Evolutionary conservation across 495 filamentous ascomycete species (phyloP).

Genomic region (Aspergillus homomorphus): DNA sequence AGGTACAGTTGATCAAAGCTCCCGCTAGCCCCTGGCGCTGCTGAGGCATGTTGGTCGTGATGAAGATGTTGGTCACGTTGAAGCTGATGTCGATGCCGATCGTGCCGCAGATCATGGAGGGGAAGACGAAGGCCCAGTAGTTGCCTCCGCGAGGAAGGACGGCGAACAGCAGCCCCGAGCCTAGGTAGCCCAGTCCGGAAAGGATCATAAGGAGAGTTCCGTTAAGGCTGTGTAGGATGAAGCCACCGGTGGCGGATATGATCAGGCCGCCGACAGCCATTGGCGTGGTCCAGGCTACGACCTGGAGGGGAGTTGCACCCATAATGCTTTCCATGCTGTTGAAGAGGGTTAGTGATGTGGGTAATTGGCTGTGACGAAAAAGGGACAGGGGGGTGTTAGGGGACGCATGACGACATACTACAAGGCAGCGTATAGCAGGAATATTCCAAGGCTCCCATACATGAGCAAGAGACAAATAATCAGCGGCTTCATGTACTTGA

Average conservation of each 20-base stretch:
- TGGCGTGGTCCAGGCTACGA: constrained; percentile 76
- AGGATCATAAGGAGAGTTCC: constrained; percentile 69
- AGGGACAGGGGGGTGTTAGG: neutral
- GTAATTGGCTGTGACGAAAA: constrained; percentile 13
- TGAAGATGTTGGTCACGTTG: constrained; percentile 81
- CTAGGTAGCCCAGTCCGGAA: constrained; percentile 61
- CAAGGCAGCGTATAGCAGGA: constrained; percentile 71
- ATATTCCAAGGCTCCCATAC: constrained; percentile 76
- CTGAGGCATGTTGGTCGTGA: constrained; percentile 69
- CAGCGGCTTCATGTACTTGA: constrained; percentile 63
- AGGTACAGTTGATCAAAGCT: constrained; percentile 59
- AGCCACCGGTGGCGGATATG: constrained; percentile 67
- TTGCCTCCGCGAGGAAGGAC: constrained; percentile 59
- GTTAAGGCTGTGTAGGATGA: constrained; percentile 71
- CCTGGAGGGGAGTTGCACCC: constrained; percentile 60
- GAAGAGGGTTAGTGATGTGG: no score
- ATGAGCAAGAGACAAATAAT: constrained; percentile 36
- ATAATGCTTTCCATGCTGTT: constrained; percentile 64
- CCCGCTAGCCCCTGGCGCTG: constrained; percentile 74
- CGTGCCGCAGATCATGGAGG: constrained; percentile 77
- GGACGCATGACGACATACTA: constrained; percentile 54
- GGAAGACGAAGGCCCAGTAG: constrained; percentile 75
- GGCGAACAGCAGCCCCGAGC: constrained; percentile 68
- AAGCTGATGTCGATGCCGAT: constrained; percentile 82
- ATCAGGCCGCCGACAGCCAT: constrained; percentile 74